phyloP scores from a whole-genome alignment of 495 filamentous ascomycete genomes.

The Lophiotrema nucula region DNA sequence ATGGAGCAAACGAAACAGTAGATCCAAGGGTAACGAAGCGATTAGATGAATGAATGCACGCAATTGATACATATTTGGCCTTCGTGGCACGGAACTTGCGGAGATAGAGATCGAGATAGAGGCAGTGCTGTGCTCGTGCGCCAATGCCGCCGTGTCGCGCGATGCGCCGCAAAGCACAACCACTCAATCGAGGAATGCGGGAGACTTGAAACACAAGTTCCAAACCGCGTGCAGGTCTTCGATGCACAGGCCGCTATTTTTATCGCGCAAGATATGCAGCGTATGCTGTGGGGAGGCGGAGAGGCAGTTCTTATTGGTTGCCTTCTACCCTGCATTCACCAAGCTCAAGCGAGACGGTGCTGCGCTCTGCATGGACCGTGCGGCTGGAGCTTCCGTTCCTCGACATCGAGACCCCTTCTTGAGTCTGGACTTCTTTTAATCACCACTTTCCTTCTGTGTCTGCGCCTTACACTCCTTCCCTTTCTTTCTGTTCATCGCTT shows the following conservation, averaged over 20 bases:
- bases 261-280: conserved; percentile 5
- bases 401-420: no score
- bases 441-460: no score
- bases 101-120: not conserved
- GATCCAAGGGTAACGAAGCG: no score
- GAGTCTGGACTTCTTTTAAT: no score
- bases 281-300: not conserved
- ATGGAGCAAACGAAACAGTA: no score
- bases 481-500: no score
- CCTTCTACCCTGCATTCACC: no score
- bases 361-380: no score
- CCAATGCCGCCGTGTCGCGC: not conserved
- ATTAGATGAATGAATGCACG: no score
- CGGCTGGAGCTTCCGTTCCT: conserved; percentile 14
- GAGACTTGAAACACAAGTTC: conserved; percentile 24
- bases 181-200: not conserved
- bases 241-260: conserved; percentile 19
- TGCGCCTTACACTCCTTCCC: no score
- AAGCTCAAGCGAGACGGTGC: no score
- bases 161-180: not conserved
- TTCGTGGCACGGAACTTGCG: conserved; percentile 8
- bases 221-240: conserved; percentile 7
- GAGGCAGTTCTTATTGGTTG: no score
- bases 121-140: conserved; percentile 12
- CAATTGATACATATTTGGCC: conserved; percentile 2